Conservation (phyloP, 352 stramenopile species). For the Phytophthora syringae region DNA sequence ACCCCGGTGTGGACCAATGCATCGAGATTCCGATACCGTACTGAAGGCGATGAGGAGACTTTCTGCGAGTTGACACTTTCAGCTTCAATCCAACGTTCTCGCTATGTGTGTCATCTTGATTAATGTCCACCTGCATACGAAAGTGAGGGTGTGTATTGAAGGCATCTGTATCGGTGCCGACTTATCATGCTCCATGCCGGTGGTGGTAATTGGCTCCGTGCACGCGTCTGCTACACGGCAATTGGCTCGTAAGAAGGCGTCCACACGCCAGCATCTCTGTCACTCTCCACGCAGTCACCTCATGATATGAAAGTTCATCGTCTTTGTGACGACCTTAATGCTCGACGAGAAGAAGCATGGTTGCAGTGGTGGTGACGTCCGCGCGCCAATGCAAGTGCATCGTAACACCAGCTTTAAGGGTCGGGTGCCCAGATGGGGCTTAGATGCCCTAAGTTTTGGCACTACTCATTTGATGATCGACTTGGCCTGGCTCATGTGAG, state of each 20-base stretch:
- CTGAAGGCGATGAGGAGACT: conserved; percentile 27
- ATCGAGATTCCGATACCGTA: conserved; percentile 55
- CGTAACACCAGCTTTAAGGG: too few species aligned
- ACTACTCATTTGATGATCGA: not conserved
- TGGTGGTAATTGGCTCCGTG: conserved; percentile 20
- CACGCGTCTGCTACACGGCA: conserved; percentile 16
- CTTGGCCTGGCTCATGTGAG: not conserved
- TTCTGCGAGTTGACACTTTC: conserved; percentile 8
- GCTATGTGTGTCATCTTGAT: not conserved
- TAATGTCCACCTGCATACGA: too few species aligned
- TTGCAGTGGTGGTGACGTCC: not conserved
- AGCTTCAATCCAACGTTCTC: conserved; percentile 11
- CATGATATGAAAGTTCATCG: too few species aligned
- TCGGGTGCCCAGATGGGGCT: too few species aligned
- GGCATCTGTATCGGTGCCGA: conserved; percentile 24
- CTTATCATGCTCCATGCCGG: conserved; percentile 11
- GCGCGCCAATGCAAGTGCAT: too few species aligned
- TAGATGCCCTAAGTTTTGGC: too few species aligned
- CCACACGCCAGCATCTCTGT: conserved; percentile 3
- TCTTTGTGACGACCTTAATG: not conserved
- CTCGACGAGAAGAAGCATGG: not conserved
- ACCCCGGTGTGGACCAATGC: conserved; percentile 67
- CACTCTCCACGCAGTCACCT: conserved; percentile 5
- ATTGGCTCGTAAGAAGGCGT: conserved; percentile 17
- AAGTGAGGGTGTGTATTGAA: conserved; percentile 21